Conservation (phyloP, 1,284 basidiomycete species). For the Rhodotorula sp. region DNA sequence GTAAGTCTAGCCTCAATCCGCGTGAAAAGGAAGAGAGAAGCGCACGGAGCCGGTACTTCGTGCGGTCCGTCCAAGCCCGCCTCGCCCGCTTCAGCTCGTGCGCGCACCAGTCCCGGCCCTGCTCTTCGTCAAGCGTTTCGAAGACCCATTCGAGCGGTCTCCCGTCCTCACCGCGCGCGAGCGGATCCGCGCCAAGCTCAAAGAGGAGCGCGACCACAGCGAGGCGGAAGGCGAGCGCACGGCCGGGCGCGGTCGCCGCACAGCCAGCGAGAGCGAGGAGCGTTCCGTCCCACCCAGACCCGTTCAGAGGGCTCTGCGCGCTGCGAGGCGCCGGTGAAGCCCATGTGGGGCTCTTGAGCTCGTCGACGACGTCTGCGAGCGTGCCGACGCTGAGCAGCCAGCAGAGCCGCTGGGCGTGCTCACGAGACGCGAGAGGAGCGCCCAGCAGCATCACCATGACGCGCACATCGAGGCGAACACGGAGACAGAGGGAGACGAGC, state of each 20-base stretch:
- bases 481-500: too few species aligned
- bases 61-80: too few species aligned
- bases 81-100: neutral
- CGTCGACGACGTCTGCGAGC: neutral
- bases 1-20: neutral
- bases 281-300: neutral
- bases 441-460: too few species aligned
- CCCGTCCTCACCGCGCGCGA: neutral
- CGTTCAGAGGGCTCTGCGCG: neutral
- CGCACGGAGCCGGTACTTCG: slow-evolving; percentile 5
- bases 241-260: neutral
- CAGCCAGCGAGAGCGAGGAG: neutral
- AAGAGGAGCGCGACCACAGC: neutral
- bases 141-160: neutral
- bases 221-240: neutral
- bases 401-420: too few species aligned
- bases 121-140: neutral
- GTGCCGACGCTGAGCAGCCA: too few species aligned
- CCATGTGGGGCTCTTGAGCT: neutral
- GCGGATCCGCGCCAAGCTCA: slow-evolving; percentile 7
- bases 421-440: too few species aligned
- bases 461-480: too few species aligned
- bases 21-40: neutral
- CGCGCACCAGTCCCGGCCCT: neutral
- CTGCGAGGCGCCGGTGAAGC: too few species aligned